Conservation (phyloP, 352 stramenopile genomes). For the Phytophthora tubulina region DNA sequence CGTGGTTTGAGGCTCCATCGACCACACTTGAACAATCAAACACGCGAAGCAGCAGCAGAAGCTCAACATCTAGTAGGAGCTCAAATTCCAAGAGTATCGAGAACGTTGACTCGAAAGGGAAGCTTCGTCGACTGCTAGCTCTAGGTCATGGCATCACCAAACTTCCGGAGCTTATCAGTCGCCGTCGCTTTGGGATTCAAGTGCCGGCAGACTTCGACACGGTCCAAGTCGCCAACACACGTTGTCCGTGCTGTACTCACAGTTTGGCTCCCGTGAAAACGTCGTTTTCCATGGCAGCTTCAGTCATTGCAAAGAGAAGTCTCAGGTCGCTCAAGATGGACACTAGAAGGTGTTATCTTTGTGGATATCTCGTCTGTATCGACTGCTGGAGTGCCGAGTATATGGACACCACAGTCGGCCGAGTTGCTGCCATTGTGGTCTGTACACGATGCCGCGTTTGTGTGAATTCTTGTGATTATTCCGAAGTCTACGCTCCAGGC, state of each 20-base stretch:
- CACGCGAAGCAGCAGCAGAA: conserved; percentile 14
- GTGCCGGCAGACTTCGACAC: conserved; percentile 21
- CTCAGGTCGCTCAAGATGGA: conserved; percentile 25
- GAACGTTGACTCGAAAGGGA: background rate
- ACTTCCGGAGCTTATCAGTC: conserved; percentile 26
- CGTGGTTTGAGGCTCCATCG: conserved; percentile 28
- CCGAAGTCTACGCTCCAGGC: conserved; percentile 20
- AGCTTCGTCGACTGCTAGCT: conserved; percentile 23
- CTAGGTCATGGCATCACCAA: conserved; percentile 30
- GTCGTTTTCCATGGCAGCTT: conserved; percentile 25
- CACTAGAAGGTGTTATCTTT: conserved; percentile 36
- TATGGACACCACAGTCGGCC: conserved; percentile 27
- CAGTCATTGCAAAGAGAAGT: conserved; percentile 21
- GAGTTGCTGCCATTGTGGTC: conserved; percentile 30
- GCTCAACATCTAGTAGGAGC: background rate
- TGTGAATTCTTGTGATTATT: conserved; percentile 35
- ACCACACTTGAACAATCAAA: conserved; percentile 3
- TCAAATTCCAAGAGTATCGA: conserved; percentile 11
- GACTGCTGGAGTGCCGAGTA: conserved; percentile 37
- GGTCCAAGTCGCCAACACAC: conserved; percentile 25
- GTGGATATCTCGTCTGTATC: conserved; percentile 32
- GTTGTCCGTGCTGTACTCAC: conserved; percentile 36
- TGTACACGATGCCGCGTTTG: conserved; percentile 23
- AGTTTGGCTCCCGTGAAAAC: conserved; percentile 33
- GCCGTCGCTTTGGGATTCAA: conserved; percentile 28